These are phyloP conservation scores for Yamadazyma epiphylla DNA, from an alignment of 1,139 yeast genomes.

Conservation along the genomic window DNA sequence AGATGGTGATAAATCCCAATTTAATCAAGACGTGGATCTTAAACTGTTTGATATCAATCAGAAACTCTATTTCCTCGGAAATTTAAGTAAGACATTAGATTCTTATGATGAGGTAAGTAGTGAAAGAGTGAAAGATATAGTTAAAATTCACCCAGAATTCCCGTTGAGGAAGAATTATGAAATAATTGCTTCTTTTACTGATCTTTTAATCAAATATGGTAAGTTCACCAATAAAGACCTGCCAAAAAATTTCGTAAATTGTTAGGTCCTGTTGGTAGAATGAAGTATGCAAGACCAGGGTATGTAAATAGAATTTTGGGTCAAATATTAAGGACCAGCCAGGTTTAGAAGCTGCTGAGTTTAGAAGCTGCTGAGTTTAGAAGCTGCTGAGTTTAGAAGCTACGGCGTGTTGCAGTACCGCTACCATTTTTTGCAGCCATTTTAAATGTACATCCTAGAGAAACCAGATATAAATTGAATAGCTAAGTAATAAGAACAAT, in stretches of 20 bases:
- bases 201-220: slow-evolving; percentile 27
- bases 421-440: too few species aligned
- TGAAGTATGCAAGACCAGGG: slow-evolving; percentile 44
- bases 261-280: slow-evolving; percentile 41
- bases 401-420: too few species aligned
- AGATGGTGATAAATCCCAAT: slow-evolving; percentile 7
- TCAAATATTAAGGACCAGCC: too few species aligned
- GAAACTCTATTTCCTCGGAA: slow-evolving; percentile 31
- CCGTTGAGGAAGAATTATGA: slow-evolving; percentile 29
- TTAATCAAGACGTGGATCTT: slow-evolving; percentile 21
- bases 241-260: slow-evolving; percentile 27
- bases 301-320: too few species aligned
- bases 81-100: slow-evolving; percentile 22
- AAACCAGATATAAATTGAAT: too few species aligned
- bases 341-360: too few species aligned
- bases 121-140: slow-evolving; percentile 17
- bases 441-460: too few species aligned
- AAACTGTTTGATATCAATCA: slow-evolving; percentile 29
- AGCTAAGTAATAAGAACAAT: too few species aligned
- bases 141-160: slow-evolving; percentile 23
- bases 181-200: slow-evolving; percentile 28
- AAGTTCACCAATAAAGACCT: slow-evolving; percentile 15
- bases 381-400: too few species aligned
- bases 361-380: too few species aligned
- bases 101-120: slow-evolving; percentile 8